phyloP scores from a whole-genome alignment of 108 stramenopile genomes.

The Epithemia pelagica region DNA sequence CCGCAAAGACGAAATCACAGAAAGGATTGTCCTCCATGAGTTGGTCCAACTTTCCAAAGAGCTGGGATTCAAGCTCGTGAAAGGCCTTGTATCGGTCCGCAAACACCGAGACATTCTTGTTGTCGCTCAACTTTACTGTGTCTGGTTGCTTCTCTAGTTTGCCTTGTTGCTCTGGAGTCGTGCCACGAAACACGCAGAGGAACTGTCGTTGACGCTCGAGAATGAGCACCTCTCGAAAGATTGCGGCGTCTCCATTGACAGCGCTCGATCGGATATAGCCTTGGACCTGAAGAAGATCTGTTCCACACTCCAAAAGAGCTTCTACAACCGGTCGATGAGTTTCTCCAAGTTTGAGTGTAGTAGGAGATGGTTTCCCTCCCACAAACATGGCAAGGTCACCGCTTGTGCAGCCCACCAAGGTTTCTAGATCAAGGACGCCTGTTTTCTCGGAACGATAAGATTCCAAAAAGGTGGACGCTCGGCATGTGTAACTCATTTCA shows the following conservation, averaged over 20 bases:
- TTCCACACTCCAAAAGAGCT: constrained; percentile 41
- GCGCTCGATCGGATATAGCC: constrained; percentile 16
- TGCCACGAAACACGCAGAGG: constrained; percentile 63
- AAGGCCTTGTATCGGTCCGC: constrained; percentile 24
- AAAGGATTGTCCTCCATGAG: constrained; percentile 66
- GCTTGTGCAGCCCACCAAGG: constrained; percentile 26
- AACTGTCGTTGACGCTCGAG: constrained; percentile 65
- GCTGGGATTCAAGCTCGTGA: constrained; percentile 44
- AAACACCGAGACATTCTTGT: constrained; percentile 19
- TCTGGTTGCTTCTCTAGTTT: constrained; percentile 27
- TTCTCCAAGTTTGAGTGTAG: neutral
- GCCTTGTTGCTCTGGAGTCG: constrained; percentile 43
- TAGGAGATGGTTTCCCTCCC: constrained; percentile 13
- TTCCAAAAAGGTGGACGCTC: constrained; percentile 45
- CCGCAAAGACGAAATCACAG: constrained; percentile 68
- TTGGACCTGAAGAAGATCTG: constrained; percentile 30
- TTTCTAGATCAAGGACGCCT: constrained; percentile 47
- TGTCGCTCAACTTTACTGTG: constrained; percentile 11
- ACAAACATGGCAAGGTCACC: constrained; percentile 28
- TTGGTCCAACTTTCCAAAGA: constrained; percentile 51
- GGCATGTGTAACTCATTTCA: constrained; percentile 38
- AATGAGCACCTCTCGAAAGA: constrained; percentile 47
- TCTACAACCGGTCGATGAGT: constrained; percentile 52
- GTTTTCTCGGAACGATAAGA: constrained; percentile 36
- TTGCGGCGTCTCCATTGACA: constrained; percentile 40